Evolutionary conservation across 1,139 yeast genomes (phyloP), one percentile per base, ranked within the genome.

Genomic region (Geotrichum reessii): DNA sequence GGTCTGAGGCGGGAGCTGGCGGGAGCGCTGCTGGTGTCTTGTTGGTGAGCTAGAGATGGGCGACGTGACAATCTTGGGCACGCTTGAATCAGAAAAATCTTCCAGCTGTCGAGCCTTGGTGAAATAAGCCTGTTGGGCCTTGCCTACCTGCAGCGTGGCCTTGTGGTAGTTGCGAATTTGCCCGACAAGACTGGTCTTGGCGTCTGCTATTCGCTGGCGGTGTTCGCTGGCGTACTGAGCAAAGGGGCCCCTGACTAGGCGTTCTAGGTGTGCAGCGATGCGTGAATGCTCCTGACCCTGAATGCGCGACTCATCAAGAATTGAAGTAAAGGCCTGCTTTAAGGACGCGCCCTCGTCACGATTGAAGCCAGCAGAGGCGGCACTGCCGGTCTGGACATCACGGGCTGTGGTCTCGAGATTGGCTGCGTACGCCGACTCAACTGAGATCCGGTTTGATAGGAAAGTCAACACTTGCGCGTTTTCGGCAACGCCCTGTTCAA

Each of bases 191-290:
- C 76, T 74, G 55, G 77, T 75, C 61, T 85, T 84, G 11, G 87
- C 81, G 63, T 79, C 82, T 46, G 77, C 80, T 2, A 90, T 78
- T 53, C 95, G 74, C 63, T 80, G 79, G 61, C 79, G 81, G 70
- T 90, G 96, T 57, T 84, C 89, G 42, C 74, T 74, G 58, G 90
- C 79, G 92, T 95, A 89, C 64, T 80, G 79, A 21, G 81, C 73
- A 66, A 90, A 86, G 0, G 96, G 96, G 12, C 78, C 79, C 55
- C 87, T 73, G 0, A 89, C 90, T 64, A 79, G 72, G 3, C 74
- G 65, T 60, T 81, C 82, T 56, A 90, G 82, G 60, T 81, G 82
- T 2, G 80, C 74, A 2, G 93, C 90, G 40, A 87, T 79, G 50
- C 78, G 78, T 53, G 82, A 66, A 69, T 88, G 96, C 44, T 78